Conservation (phyloP, 331 rosid species). For the Rosa hybrid region DNA sequence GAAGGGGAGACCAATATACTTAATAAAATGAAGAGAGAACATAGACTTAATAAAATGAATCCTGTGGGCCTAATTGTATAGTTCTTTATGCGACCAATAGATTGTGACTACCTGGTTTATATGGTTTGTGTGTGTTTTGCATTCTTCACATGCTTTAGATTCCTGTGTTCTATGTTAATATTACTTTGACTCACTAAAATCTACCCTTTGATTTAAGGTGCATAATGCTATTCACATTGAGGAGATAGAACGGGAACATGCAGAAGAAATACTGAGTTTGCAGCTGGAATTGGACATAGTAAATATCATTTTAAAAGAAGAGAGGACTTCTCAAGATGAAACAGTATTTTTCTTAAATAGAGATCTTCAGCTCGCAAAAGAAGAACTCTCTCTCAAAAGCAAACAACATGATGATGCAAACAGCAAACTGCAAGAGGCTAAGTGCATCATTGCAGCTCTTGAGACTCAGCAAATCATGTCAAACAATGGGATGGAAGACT, state of each 20-base stretch:
- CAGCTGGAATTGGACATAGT: slow-evolving; percentile 75
- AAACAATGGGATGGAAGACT: slow-evolving; percentile 70
- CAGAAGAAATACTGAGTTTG: slow-evolving; percentile 76
- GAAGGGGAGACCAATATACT: background rate
- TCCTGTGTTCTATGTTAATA: slow-evolving; percentile 5
- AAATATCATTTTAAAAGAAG: slow-evolving; percentile 82
- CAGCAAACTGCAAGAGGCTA: slow-evolving; percentile 57
- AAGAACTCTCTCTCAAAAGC: slow-evolving; percentile 40
- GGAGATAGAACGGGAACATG: slow-evolving; percentile 35
- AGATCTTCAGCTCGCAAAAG: slow-evolving; percentile 50
- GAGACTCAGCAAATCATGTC: slow-evolving; percentile 79
- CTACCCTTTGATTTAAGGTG: slow-evolving; percentile 34
- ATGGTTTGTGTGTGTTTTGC: background rate
- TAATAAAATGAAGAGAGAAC: background rate
- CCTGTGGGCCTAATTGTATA: background rate
- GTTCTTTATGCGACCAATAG: background rate
- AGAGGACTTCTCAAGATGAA: slow-evolving; percentile 62
- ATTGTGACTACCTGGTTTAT: background rate
- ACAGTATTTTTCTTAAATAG: slow-evolving; percentile 42
- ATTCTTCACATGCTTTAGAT: background rate
- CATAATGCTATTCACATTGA: slow-evolving; percentile 28
- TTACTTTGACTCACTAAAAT: slow-evolving; percentile 33
- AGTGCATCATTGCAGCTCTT: slow-evolving; percentile 71
- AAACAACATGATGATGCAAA: slow-evolving; percentile 53
- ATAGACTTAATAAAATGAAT: background rate